A percentile compares a stretch with the other conserved stretches of the same genome.
These are phyloP conservation scores for Plasmopara muralis DNA, from an alignment of 352 stramenopile species.

Conservation along the genomic window DNA sequence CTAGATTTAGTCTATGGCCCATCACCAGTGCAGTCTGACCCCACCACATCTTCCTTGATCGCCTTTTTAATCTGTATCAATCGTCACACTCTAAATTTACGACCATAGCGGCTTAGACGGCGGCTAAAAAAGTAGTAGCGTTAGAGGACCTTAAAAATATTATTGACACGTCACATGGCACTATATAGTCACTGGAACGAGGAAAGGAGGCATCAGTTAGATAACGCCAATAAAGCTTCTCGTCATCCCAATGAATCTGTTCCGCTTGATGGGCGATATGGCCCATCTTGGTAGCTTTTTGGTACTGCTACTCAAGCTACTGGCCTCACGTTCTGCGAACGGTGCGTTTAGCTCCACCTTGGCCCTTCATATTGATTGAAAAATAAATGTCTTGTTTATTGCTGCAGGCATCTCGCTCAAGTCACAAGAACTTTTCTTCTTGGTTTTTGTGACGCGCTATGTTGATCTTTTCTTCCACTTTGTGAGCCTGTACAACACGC, in stretches of 20 bases:
- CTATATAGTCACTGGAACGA: slow-evolving; percentile 3
- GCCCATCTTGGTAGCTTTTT: slow-evolving; percentile 98
- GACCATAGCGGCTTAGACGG: too few species aligned
- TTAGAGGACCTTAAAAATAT: too few species aligned
- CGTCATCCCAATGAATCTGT: slow-evolving; percentile 87
- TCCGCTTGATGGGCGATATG: slow-evolving; percentile 98
- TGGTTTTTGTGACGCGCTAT: slow-evolving; percentile 98
- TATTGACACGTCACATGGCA: slow-evolving; percentile 25
- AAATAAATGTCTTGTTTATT: background rate
- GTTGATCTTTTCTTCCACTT: slow-evolving; percentile 97
- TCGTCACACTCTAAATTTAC: too few species aligned
- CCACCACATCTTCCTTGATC: too few species aligned
- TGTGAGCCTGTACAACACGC: slow-evolving; percentile 96
- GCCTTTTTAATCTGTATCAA: too few species aligned
- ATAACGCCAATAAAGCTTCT: background rate
- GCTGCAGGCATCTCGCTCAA: slow-evolving; percentile 95
- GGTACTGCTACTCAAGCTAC: slow-evolving; percentile 96
- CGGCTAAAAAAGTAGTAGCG: too few species aligned
- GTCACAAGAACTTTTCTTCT: slow-evolving; percentile 98
- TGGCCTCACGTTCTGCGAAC: slow-evolving; percentile 71
- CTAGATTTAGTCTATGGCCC: too few species aligned
- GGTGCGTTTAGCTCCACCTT: slow-evolving; percentile 25
- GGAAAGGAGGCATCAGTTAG: background rate
- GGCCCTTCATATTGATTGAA: background rate
- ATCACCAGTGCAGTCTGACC: too few species aligned